Conservation (phyloP, 495 filamentous ascomycete species). For the Hypoxylon crocopeplum region DNA sequence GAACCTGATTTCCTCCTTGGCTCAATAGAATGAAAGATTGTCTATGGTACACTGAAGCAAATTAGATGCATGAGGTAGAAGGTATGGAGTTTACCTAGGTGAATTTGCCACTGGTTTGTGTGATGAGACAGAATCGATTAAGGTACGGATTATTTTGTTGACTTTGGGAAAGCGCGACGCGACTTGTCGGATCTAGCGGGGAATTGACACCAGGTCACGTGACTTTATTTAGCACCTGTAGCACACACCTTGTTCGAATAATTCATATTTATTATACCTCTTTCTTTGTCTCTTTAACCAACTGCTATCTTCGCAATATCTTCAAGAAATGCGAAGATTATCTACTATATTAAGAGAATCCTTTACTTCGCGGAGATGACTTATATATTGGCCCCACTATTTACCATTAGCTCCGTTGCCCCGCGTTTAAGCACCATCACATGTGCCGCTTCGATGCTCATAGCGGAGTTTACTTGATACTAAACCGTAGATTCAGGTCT, state of each 20-base stretch:
- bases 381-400: background rate
- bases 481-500: too few relatives aligned
- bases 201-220: conserved; percentile 42
- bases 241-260: too few relatives aligned
- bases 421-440: background rate
- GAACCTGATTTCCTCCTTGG: background rate
- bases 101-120: conserved; percentile 11
- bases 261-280: too few relatives aligned
- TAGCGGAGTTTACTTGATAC: too few relatives aligned
- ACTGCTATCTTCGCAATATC: too few relatives aligned
- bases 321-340: too few relatives aligned
- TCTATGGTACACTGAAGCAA: conserved; percentile 1
- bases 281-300: too few relatives aligned
- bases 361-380: background rate
- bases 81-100: background rate
- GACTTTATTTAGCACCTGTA: too few relatives aligned
- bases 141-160: conserved; percentile 35
- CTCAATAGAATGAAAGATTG: background rate
- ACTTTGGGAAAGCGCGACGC: conserved; percentile 32
- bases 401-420: conserved; percentile 4
- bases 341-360: too few relatives aligned
- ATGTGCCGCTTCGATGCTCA: background rate
- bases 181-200: conserved; percentile 17
- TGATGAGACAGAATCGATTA: conserved; percentile 9
- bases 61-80: background rate